Evolutionary conservation across 805 yeast species (phyloP).

Genomic region (Ogataea zsoltii): DNA sequence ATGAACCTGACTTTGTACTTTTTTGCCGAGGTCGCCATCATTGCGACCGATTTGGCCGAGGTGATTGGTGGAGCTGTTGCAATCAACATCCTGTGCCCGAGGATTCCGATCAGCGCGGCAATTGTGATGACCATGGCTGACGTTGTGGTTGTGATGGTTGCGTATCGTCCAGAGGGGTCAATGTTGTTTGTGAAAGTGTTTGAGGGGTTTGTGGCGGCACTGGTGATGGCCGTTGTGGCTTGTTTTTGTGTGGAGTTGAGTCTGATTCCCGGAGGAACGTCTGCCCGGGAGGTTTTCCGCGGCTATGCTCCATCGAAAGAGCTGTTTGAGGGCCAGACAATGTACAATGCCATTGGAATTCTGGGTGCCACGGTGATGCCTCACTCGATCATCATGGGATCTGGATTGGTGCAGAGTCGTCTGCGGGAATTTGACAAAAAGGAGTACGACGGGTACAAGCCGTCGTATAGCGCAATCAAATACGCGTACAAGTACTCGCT

Average conservation of each 20-base stretch:
- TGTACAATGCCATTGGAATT: constrained; percentile 48
- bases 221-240: constrained; percentile 44
- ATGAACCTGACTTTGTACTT: constrained; percentile 41
- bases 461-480: constrained; percentile 65
- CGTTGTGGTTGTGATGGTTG: constrained; percentile 47
- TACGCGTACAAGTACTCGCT: constrained; percentile 69
- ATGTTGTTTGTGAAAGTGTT: constrained; percentile 42
- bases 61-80: constrained; percentile 56
- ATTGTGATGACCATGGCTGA: constrained; percentile 46
- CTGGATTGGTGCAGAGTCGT: constrained; percentile 50
- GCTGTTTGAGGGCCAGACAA: constrained; percentile 44
- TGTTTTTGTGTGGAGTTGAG: constrained; percentile 49
- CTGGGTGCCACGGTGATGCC: constrained; percentile 56
- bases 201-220: constrained; percentile 43
- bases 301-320: constrained; percentile 46
- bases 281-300: constrained; percentile 37
- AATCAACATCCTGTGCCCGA: constrained; percentile 42
- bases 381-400: constrained; percentile 49
- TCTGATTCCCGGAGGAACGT: constrained; percentile 32
- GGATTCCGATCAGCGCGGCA: constrained; percentile 51
- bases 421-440: constrained; percentile 47
- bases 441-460: constrained; percentile 53
- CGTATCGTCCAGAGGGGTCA: constrained; percentile 46
- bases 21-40: constrained; percentile 48
- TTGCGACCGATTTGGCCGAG: constrained; percentile 55